Evolutionary conservation across 1,284 basidiomycete species (phyloP), one percentile per base, ranked within the genome.

Genomic region (Vanrija humicola): DNA sequence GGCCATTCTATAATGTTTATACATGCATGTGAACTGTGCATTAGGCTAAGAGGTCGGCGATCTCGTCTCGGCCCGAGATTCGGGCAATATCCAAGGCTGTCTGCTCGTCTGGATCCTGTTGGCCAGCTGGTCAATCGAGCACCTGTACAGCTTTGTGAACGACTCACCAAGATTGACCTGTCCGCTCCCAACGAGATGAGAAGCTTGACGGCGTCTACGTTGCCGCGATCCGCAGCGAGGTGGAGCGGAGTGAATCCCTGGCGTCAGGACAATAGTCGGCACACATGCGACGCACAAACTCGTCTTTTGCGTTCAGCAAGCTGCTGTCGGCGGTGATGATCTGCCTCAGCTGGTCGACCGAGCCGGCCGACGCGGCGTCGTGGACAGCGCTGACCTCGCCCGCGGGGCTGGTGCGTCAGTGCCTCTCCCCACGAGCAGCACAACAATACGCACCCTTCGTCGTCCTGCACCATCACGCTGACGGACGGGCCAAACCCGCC

Each of bases 241-340:
- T 95, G 91, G 23, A 95, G 72, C 14, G 90, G 81, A 0, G 90
- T 88, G 69, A 89, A 92, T 34, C 88, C 90, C 89, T 93, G 68
- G 21, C 9, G 38, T 58, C 46, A 18, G 19, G 46, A 28, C 16
- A 25, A 29, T 15, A 12, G 2, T 23, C 21, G 21, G 21, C 21
- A 21, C 12, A 19, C 43, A 38, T 18, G 28, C 28, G 14, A 69
- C 75, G 71, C 71, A 91, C 90, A 77, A 83, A 88, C 76, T 87
- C 81, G 54, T 86, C 84, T 42, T 68, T 68, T 23, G 73, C 71
- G 64, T 85, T 75, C 54, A 85, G 74, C 8, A 66, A 47, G 1
- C 70, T 70, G 0, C 82, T 70, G 45, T 80, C 66, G 0, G 66
- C 63, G 10, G 77, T 68, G 28, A 90, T 69, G 48, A 84, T 77